Conservation (phyloP, 768 basidiomycete species). For the Suillus spraguei region DNA sequence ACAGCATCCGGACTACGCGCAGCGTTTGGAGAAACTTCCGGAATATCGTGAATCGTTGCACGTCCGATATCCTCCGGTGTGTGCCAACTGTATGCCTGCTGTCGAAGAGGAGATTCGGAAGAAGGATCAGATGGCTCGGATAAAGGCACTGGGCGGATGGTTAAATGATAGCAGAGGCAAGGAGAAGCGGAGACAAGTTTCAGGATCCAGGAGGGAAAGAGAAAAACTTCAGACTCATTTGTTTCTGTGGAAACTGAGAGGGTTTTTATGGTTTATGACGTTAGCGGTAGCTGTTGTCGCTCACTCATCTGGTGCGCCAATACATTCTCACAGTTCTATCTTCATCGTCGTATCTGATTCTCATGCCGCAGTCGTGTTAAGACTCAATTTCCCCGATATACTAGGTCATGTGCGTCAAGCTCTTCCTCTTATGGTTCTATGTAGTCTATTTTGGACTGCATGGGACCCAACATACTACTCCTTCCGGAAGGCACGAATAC, state of each 20-base stretch:
- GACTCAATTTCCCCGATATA: constrained; percentile 21
- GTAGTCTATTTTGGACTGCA: constrained; percentile 75
- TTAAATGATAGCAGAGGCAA: constrained; percentile 68
- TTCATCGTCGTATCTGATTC: constrained; percentile 3
- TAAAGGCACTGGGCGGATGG: constrained; percentile 73
- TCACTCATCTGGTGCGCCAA: constrained; percentile 42
- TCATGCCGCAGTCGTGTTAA: constrained; percentile 35
- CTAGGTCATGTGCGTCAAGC: constrained; percentile 34
- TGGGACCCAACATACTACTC: constrained; percentile 87
- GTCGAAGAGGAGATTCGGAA: constrained; percentile 82
- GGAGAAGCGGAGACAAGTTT: constrained; percentile 52
- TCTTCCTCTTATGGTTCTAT: constrained; percentile 51
- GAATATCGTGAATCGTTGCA: constrained; percentile 78
- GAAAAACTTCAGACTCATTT: constrained; percentile 53
- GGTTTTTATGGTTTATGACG: constrained; percentile 62
- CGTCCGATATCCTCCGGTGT: constrained; percentile 86
- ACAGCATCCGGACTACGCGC: constrained; percentile 74
- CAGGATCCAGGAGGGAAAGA: constrained; percentile 40
- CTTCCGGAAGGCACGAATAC: constrained; percentile 58
- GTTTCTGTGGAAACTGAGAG: constrained; percentile 69
- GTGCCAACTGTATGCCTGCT: constrained; percentile 68
- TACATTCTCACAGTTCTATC: neutral
- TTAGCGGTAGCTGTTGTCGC: constrained; percentile 43
- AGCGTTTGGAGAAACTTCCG: constrained; percentile 62
- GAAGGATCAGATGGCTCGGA: constrained; percentile 82